Base-by-base conservation (phyloP, 2,329 filamentous ascomycete species). In the Botrytis cinerea region DNA sequence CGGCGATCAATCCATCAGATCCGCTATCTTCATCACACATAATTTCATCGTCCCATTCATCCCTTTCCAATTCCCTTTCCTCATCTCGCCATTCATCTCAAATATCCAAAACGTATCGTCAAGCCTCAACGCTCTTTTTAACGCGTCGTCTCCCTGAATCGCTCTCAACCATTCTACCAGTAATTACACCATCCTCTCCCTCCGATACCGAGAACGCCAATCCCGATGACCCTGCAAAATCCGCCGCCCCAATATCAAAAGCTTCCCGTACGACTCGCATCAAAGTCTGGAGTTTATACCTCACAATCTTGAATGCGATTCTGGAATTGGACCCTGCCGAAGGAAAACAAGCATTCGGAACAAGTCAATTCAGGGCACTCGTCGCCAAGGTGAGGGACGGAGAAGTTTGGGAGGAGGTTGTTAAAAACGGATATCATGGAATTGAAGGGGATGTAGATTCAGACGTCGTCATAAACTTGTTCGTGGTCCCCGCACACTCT, bases 201-300 rank as follows among this genome's bases (percentile, higher is more conserved):
- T 85, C 79, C 20, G 73, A 74, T 22, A 67, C 77, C 28, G 80
- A 84, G 59, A 78, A 79, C 59, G 75, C 77, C 48, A 78, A 82
- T 77, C 81, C 81, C 45, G 79, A 84, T 38, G 79, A 81, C 71
- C 84, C 84, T 75, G 83, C 84, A 45, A 71, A 51, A 40, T 66
- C 70, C 7, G 32, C 57, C 20, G 84, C 86, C 67, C 93, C 94
- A 7, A 90, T 98, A 71, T 91, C 93, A 71, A 89, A 87, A 76
- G 94, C 94, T 71, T 95, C 93, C 60, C 90, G 92, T 77, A 92
- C 91, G 46, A 96, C 93, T 73, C 87, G 95, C 77, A 92, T 97
- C 82, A 99, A 98, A 83, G 92, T 98, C 76, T 99, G 96, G 96
- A 97, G 94, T 82, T 87, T 99, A 79, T 99, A 98, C 82, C 88